A percentile compares a stretch with the other conserved stretches of the same genome.
These are phyloP conservation scores for Nelumbo lutea DNA, from an alignment of 164 flowering plant genomes.

Conservation along the genomic window DNA sequence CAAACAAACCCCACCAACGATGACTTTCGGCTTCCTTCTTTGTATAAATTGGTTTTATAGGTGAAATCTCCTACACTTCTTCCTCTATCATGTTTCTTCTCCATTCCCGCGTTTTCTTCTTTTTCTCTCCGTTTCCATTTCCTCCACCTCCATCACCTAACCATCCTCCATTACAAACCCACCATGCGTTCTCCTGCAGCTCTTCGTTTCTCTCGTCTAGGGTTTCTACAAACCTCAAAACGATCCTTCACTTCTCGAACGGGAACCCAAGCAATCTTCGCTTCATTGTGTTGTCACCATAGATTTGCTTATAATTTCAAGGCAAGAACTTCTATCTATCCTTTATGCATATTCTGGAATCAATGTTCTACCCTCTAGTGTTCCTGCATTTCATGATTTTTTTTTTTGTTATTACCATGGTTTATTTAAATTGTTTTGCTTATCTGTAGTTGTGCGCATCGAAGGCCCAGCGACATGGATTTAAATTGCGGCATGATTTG, in stretches of 20 bases:
- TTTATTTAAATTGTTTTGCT: background rate
- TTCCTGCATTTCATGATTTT: background rate
- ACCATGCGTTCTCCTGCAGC: background rate
- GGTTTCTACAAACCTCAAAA: constrained; percentile 4
- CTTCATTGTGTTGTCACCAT: background rate
- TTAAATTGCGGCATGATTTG: constrained; percentile 3
- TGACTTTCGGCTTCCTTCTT: too few species aligned
- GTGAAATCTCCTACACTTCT: too few species aligned
- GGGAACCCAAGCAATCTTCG: background rate
- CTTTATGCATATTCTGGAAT: too few species aligned
- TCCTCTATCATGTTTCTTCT: too few species aligned
- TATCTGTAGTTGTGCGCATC: constrained; percentile 11
- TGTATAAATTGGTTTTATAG: too few species aligned
- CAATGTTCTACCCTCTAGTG: background rate
- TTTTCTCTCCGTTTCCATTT: too few species aligned
- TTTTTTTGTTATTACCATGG: background rate
- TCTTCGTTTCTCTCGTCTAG: constrained; percentile 5
- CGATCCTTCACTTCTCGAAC: background rate
- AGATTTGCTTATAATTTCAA: background rate
- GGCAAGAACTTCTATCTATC: background rate
- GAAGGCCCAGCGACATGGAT: background rate
- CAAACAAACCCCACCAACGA: too few species aligned
- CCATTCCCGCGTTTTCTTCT: too few species aligned
- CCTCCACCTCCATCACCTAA: too few species aligned
- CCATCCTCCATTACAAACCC: too few species aligned